Evolutionary conservation across 805 yeast genomes (phyloP).

Genomic region (Candida andamanensis): DNA sequence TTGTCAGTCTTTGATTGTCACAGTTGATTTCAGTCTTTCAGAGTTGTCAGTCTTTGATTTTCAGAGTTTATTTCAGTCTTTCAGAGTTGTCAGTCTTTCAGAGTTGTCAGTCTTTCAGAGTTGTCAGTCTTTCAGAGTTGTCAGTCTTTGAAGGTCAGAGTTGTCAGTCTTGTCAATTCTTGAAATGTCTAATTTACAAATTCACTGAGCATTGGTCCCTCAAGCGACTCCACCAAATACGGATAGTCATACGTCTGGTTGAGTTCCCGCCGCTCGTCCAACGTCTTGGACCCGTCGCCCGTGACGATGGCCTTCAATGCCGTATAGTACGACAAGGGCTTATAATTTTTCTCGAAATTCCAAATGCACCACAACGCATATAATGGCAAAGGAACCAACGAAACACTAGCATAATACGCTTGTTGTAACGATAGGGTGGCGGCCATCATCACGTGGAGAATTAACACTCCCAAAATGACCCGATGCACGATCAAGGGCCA

Average conservation of each 20-base stretch:
- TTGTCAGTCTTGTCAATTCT: too few relatives aligned
- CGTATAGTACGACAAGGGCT: slow-evolving; percentile 78
- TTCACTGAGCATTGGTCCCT: slow-evolving; percentile 60
- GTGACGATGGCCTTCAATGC: slow-evolving; percentile 75
- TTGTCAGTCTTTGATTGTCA: too few relatives aligned
- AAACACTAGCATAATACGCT: slow-evolving; percentile 70
- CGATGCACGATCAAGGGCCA: slow-evolving; percentile 91
- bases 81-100: too few relatives aligned
- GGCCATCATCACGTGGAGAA: slow-evolving; percentile 89
- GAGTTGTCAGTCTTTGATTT: too few relatives aligned
- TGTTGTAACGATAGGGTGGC: slow-evolving; percentile 81
- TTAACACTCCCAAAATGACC: slow-evolving; percentile 68
- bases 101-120: too few relatives aligned
- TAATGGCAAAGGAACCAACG: slow-evolving; percentile 72
- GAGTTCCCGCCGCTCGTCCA: slow-evolving; percentile 74
- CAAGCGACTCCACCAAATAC: slow-evolving; percentile 58
- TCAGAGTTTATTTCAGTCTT: too few relatives aligned
- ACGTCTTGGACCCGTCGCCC: slow-evolving; percentile 40
- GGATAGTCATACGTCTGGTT: slow-evolving; percentile 77
- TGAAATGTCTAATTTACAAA: too few relatives aligned
- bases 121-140: too few relatives aligned
- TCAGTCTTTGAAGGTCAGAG: too few relatives aligned
- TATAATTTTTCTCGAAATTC: slow-evolving; percentile 75
- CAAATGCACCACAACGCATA: slow-evolving; percentile 61
- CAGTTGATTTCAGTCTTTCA: too few relatives aligned